These are phyloP conservation scores for Zoysia matrella DNA, from an alignment of 202 grass and related monocot genomes.

Conservation along the genomic window DNA sequence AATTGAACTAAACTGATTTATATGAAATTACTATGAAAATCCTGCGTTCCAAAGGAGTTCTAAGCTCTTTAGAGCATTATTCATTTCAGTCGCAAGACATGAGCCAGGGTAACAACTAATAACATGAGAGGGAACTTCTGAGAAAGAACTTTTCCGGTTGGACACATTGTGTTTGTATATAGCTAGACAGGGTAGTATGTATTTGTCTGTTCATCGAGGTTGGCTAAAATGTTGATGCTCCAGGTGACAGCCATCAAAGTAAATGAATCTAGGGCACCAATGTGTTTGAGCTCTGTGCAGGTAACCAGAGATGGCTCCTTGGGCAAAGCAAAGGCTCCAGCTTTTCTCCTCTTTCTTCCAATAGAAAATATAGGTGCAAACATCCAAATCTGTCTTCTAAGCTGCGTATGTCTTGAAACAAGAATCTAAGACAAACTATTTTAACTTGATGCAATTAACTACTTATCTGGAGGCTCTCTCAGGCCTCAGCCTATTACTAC, in stretches of 20 bases:
- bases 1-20: too few species aligned
- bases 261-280: conserved; percentile 61
- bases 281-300: conserved; percentile 64
- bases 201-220: conserved; percentile 19
- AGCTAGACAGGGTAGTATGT: not conserved
- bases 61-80: too few species aligned
- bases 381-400: conserved; percentile 60
- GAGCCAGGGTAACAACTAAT: not conserved
- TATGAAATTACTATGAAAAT: not conserved
- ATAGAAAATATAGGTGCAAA: conserved; percentile 45
- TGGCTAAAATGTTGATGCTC: conserved; percentile 59
- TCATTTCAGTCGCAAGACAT: not conserved
- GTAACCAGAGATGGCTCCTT: conserved; percentile 49
- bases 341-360: conserved; percentile 53
- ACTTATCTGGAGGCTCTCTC: conserved; percentile 37
- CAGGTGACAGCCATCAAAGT: conserved; percentile 65
- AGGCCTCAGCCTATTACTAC: not conserved
- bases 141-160: not conserved
- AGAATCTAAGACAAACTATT: conserved; percentile 50
- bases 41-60: too few species aligned
- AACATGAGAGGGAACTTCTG: not conserved
- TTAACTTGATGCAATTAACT: conserved; percentile 28
- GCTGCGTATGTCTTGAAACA: conserved; percentile 61
- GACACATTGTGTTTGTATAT: conserved; percentile 33
- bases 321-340: conserved; percentile 46